Percentiles rank a stretch among this genome's conserved stretches.
These are phyloP conservation scores for Elasticomyces elasticus DNA, from an alignment of 495 filamentous ascomycete genomes.

Conservation along the genomic window DNA sequence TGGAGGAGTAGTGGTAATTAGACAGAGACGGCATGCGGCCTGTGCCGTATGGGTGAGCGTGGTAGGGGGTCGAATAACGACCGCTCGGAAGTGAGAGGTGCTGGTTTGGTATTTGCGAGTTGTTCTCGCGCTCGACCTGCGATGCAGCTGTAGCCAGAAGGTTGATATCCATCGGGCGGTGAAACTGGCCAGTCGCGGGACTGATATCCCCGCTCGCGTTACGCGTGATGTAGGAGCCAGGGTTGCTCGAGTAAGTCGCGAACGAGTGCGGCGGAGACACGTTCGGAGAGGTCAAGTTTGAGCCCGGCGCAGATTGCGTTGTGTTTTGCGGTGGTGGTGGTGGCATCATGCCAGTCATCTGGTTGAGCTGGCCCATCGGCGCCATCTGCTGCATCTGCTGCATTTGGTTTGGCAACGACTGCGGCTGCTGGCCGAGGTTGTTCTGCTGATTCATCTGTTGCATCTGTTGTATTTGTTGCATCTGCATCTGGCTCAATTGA, in stretches of 20 bases:
- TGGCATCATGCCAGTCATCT: slow-evolving; percentile 60
- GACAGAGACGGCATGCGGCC: slow-evolving; percentile 60
- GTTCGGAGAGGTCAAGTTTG: slow-evolving; percentile 82
- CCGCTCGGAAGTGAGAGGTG: slow-evolving; percentile 48
- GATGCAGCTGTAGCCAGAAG: slow-evolving; percentile 86
- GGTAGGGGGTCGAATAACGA: slow-evolving; percentile 42
- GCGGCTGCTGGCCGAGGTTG: not conserved
- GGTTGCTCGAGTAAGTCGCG: slow-evolving; percentile 59
- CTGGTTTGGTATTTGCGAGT: slow-evolving; percentile 43
- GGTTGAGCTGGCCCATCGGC: slow-evolving; percentile 21
- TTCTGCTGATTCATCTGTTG: slow-evolving; percentile 4
- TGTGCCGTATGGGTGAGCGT: slow-evolving; percentile 23
- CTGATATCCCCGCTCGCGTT: slow-evolving; percentile 34
- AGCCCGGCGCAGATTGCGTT: slow-evolving; percentile 82
- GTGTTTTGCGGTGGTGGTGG: slow-evolving; percentile 69
- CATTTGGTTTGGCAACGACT: slow-evolving; percentile 4
- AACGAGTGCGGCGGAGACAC: slow-evolving; percentile 91
- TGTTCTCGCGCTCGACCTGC: slow-evolving; percentile 70
- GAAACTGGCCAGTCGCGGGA: slow-evolving; percentile 36
- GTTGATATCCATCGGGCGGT: slow-evolving; percentile 63
- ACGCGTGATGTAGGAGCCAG: slow-evolving; percentile 55
- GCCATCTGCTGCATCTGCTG: slow-evolving; percentile 34
- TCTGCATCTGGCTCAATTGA: slow-evolving; percentile 14
- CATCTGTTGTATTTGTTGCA: slow-evolving; percentile 5
- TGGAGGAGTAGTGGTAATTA: slow-evolving; percentile 56